A percentile compares a stretch with the other conserved stretches of the same genome.
Conservation (phyloP, 1,284 basidiomycete genomes). For the Nidula niveotomentosa region DNA sequence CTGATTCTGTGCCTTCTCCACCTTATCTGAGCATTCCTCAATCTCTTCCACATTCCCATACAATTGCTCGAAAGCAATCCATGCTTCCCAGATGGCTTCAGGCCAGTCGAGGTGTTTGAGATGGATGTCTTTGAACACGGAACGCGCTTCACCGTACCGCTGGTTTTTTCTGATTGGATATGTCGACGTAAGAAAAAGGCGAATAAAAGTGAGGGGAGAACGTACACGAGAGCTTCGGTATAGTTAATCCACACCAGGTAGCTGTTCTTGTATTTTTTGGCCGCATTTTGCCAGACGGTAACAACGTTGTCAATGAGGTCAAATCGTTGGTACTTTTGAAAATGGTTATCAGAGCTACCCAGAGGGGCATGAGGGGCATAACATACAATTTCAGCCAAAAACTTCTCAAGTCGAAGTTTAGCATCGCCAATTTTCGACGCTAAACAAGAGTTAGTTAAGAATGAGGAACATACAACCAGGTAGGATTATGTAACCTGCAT, state of each 20-base stretch:
- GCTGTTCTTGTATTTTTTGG: slow-evolving; percentile 66
- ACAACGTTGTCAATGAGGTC: slow-evolving; percentile 53
- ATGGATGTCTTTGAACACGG: slow-evolving; percentile 63
- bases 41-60: slow-evolving; percentile 75
- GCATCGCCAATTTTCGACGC: slow-evolving; percentile 49
- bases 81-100: slow-evolving; percentile 88
- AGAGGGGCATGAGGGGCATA: neutral
- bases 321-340: slow-evolving; percentile 41
- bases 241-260: slow-evolving; percentile 72
- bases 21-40: slow-evolving; percentile 64
- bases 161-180: slow-evolving; percentile 47
- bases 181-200: too few relatives aligned
- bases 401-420: slow-evolving; percentile 79
- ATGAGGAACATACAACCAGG: slow-evolving; percentile 3
- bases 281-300: slow-evolving; percentile 61
- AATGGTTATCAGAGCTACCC: neutral
- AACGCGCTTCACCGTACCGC: slow-evolving; percentile 60
- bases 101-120: slow-evolving; percentile 87
- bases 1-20: slow-evolving; percentile 66
- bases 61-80: slow-evolving; percentile 83
- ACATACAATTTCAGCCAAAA: slow-evolving; percentile 70
- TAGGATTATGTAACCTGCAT: slow-evolving; percentile 38
- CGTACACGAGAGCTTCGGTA: slow-evolving; percentile 67
- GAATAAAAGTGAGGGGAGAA: slow-evolving; percentile 3
- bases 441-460: slow-evolving; percentile 16